Evolutionary conservation across 306 rosid species (phyloP), one percentile per base, ranked within the genome.

Genomic region (Castanea mollissima): DNA sequence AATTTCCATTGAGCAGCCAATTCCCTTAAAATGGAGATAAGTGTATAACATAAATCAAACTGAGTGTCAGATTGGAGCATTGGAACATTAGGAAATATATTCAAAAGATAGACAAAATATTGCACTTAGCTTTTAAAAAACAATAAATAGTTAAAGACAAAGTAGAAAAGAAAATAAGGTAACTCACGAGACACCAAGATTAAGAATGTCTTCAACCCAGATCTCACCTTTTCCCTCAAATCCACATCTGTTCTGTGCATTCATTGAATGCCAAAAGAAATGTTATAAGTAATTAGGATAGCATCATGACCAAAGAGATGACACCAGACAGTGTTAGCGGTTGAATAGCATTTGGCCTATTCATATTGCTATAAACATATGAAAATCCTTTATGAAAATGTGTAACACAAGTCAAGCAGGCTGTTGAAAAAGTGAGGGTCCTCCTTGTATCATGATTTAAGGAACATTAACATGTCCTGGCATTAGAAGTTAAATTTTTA

Each of bases 171-270:
- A 68, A 49, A 62, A 59, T 5, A 76, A 81, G 76, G 71, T 55
- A 69, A 84, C 99, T 95, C 71, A 95, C 97, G 97, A 95, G 83
- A 95, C 85, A 76, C 99, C 99, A 6, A 95, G 98, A 85, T 92
- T 88, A 74, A 92, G 99, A 82, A 95, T 95, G 86, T 95, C 85
- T 78, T 88, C 88, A 76, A 95, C 97, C 98, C 98, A 95, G 55
- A 95, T 90, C 55, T 95, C 99, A 4, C 99, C 97, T 86, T 91
- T 92, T 75, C 83, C 93, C 77, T 90, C 91, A 83, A 95, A 95
- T 84, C 93, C 99, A 85, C 99, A 95, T 83, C 99, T 92, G 88
- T 92, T 95, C 99, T 91, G 97, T 80, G 74, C 64, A 77, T 81
- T 63, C 81, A 85, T 62, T 76, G 76, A 80, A 83, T 41, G 19